Base-by-base conservation (phyloP, 2,329 filamentous ascomycete genomes). In the Penicillium sp. region DNA sequence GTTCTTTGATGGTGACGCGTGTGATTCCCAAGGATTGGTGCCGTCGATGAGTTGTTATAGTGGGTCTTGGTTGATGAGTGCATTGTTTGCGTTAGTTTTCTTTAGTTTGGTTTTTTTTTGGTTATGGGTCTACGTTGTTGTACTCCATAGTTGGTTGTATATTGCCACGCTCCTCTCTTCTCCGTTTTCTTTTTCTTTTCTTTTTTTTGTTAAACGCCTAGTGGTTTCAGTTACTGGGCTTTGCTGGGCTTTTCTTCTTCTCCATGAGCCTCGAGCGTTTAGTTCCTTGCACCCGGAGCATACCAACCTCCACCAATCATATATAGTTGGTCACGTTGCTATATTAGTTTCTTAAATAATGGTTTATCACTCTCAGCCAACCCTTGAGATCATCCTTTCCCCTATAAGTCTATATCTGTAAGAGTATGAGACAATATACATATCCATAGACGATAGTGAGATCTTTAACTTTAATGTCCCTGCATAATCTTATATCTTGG, bases 401-500 rank as follows among this genome's bases (percentile, higher is more conserved):
- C 19, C 5, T 47, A 0, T 11, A 25, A 13, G 6, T 13, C 8
- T 34, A 25, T 34, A 25, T 11, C 13, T n/a, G 15, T n/a, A 6
- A 34, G 19, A 47, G 29, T 5, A 21, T 10, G 19, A 53, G 43
- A 29, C 19, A 3, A 23, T 21, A 31, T 50, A 36, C 23, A 45
- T 15, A 19, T 45, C 33, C n/a, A 15, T 29, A 16, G 13, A 45
- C 2, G 25, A 38, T n/a, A 31, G 54, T 56, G 41, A 56, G 54
- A 56, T 53, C 49, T 38, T 56, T 53, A 56, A 56, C 48, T 45
- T 44, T 41, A 41, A 53, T 41, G n/a, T 15, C 54, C 41, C 43
- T 56, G 54, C 54, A 56, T 47, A 33, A 52, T 45, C 43, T 38
- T 27, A 56, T 15, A 13, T 47, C 54, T 56, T 56, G 49, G 54